Evolutionary conservation across 2,329 filamentous ascomycete genomes (phyloP).

Genomic region (Stemphylium lycopersici): DNA sequence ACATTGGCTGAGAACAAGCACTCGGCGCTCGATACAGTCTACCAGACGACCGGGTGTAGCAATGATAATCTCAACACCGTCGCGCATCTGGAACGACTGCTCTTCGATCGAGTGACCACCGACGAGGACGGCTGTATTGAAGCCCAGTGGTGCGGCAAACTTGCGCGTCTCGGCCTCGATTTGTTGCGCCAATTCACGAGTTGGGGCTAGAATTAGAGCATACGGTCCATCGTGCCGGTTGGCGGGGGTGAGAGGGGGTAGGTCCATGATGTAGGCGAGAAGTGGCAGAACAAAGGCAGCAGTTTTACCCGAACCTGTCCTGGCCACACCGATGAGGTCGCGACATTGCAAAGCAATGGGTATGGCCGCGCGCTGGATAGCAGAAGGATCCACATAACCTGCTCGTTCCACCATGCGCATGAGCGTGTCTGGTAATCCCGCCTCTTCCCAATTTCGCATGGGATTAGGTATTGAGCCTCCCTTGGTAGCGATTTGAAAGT

Average conservation of each 20-base stretch:
- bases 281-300: slow-evolving; percentile 92
- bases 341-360: slow-evolving; percentile 91
- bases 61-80: slow-evolving; percentile 96
- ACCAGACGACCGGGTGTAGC: slow-evolving; percentile 97
- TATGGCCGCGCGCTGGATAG: slow-evolving; percentile 93
- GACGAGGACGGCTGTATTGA: slow-evolving; percentile 96
- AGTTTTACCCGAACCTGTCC: slow-evolving; percentile 98
- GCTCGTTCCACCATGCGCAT: slow-evolving; percentile 82
- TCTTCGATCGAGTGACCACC: slow-evolving; percentile 95
- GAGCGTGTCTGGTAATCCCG: slow-evolving; percentile 74
- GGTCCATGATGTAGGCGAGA: slow-evolving; percentile 89
- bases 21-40: slow-evolving; percentile 92
- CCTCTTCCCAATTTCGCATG: slow-evolving; percentile 94
- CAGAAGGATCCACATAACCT: slow-evolving; percentile 88
- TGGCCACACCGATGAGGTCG: slow-evolving; percentile 97
- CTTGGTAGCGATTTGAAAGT: slow-evolving; percentile 95
- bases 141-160: slow-evolving; percentile 88
- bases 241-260: slow-evolving; percentile 81
- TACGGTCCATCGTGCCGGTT: slow-evolving; percentile 96
- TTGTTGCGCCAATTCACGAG: slow-evolving; percentile 95
- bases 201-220: slow-evolving; percentile 94
- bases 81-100: slow-evolving; percentile 85
- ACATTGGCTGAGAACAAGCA: slow-evolving; percentile 92
- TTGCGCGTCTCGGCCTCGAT: slow-evolving; percentile 94
- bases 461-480: slow-evolving; percentile 91